Base-by-base conservation (phyloP, 1,284 basidiomycete species). In the Sporisorium iseilematis-ciliati region DNA sequence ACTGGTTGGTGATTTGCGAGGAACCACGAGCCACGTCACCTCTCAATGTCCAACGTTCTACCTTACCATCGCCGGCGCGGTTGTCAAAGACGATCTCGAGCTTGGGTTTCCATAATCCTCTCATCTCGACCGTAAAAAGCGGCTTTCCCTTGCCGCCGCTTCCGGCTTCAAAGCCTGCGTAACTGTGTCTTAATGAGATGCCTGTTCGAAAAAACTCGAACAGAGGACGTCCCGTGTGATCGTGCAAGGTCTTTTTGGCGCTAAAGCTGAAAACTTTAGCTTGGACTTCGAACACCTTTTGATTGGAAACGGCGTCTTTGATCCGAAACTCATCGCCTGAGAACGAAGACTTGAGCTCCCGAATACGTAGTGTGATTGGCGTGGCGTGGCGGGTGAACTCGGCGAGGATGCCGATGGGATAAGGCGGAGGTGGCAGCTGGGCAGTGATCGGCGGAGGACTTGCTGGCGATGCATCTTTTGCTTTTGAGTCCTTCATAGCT, bases 251-350 rank as follows among this genome's bases (percentile, higher is more conserved):
- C 56, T 76, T 79, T 11, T 33, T 45, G 4, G n/a, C 35, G 38
- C 46, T 51, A 25, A 75, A 29, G 8, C 72, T 75, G 29, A 79
- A 69, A 1, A 53, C 45, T 40, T 65, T 66, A 14, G 65, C 75
- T 1, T 65, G 38, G 8, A 79, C 62, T 8, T 69, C 20, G 40
- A 79, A 78, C 25, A 73, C 35, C 10, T 29, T 35, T 8, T 50
- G 33, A n/a, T 40, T 25, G 4, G 57, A 66, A 14, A 72, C 48
- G 23, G 68, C 76, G 26, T 78, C 78, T 45, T 79, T 79, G 56
- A 79, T 46, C 7, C 33, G 35, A 46, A 78, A 78, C 42, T 78
- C 74, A 60, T 78, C 78, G 26, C 62, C 68, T 8, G 41, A 5
- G 29, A 65, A 61, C 12, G 65, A 52, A 4, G 29, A 18, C 35